Conservation (phyloP, 1,139 yeast species). For the Saccharomycopsis hybrid region DNA sequence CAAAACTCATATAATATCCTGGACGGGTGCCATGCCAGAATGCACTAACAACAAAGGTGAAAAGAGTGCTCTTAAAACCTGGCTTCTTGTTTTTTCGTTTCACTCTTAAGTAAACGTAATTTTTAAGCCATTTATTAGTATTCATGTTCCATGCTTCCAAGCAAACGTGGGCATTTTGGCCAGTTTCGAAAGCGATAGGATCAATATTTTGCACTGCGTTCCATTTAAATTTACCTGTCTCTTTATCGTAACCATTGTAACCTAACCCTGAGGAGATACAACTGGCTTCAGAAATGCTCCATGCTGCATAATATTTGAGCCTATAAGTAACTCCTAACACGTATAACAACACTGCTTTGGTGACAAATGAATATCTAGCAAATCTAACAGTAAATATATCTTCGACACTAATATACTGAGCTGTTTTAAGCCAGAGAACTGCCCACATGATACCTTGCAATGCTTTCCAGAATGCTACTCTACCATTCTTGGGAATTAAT, state of each 20-base stretch:
- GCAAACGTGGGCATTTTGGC: slow-evolving; percentile 82
- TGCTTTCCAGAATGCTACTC: slow-evolving; percentile 59
- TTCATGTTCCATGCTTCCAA: slow-evolving; percentile 96
- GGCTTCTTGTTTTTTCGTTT: slow-evolving; percentile 71
- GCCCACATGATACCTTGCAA: slow-evolving; percentile 78
- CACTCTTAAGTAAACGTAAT: slow-evolving; percentile 80
- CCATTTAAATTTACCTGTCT: slow-evolving; percentile 66
- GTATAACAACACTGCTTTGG: slow-evolving; percentile 60
- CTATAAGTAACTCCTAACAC: slow-evolving; percentile 64
- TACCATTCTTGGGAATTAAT: slow-evolving; percentile 76
- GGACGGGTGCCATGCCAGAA: slow-evolving; percentile 98
- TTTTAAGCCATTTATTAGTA: slow-evolving; percentile 92
- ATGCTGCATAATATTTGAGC: slow-evolving; percentile 86
- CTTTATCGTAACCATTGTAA: slow-evolving; percentile 74
- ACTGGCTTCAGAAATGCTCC: slow-evolving; percentile 95
- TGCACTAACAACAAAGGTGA: slow-evolving; percentile 87
- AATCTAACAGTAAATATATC: slow-evolving; percentile 45
- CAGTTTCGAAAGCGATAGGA: slow-evolving; percentile 71
- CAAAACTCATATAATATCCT: slow-evolving; percentile 87
- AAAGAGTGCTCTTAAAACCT: slow-evolving; percentile 77
- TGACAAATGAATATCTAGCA: slow-evolving; percentile 39
- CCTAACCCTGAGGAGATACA: slow-evolving; percentile 93
- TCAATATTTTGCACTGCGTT: slow-evolving; percentile 88
- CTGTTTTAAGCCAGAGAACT: slow-evolving; percentile 47
- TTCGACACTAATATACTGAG: slow-evolving; percentile 43